Base-by-base conservation (phyloP, 768 basidiomycete genomes). In the Hortiboletus flavorubellus region DNA sequence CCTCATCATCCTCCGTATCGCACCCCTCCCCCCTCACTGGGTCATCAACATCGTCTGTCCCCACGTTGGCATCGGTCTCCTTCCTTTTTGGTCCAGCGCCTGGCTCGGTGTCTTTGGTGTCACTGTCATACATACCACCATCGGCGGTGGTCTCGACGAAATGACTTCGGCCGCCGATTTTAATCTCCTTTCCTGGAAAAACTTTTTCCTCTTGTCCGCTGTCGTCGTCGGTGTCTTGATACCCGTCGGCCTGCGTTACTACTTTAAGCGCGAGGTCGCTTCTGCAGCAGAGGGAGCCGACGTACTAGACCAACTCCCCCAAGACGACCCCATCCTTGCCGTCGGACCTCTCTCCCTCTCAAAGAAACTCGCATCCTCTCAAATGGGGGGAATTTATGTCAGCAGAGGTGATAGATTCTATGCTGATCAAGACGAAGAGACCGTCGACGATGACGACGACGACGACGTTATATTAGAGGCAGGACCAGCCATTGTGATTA, bases 111-210 rank as follows among this genome's bases (percentile, higher is more conserved):
- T 97, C 61, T 80, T 93, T 41, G 95, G 94, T 47, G 89, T 93
- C 42, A 85, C 85, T 1, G 91, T 94, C 59, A 98, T 98, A 63
- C 95, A 98, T 66, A 94, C 93, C 0, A 92, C 93, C 14, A 98
- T 98, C 57, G 93, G 93, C 2, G 87, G 90, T 12, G 88, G 94
- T 8, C 78, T 98, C 30, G 95, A 98, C 61, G 85, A 93, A 56
- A 98, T 98, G 96, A 96, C 95, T 6, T 88, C 86, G 43, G 80
- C 95, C 1, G 89, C 83, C 34, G 96, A 98, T 69, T 98, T 98
- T 68, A 87, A 96, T 71, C 80, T 98, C 46, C 83, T 98, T 60
- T 96, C 93, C 53, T 88, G 89, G 85, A 81, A 82, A 56, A 98
- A 98, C 72, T 90, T 95, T 67, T 80, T 96, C 59, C 84, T 87